These are phyloP conservation scores for Kockovaella imperatae DNA, from an alignment of 768 basidiomycete genomes.

Conservation along the genomic window DNA sequence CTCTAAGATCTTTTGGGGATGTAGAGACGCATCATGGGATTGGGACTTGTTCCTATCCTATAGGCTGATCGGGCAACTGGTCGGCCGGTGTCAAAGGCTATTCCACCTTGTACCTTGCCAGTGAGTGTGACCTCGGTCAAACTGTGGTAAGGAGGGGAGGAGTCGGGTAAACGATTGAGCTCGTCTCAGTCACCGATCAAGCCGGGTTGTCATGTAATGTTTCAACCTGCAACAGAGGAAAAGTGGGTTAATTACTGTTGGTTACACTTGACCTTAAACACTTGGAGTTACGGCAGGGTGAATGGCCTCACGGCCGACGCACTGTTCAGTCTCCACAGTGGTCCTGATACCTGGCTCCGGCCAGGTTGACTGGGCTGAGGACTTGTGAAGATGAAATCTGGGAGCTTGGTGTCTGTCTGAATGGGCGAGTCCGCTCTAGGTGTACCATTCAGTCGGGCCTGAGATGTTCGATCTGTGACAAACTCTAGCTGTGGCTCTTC, in stretches of 20 bases:
- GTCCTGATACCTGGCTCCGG: constrained; percentile 42
- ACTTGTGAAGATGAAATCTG: constrained; percentile 51
- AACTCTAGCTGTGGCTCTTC: constrained; percentile 7
- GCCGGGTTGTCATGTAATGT: neutral
- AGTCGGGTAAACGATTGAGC: neutral
- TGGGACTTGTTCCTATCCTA: neutral
- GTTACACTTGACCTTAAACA: constrained; percentile 45
- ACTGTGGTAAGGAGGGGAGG: neutral
- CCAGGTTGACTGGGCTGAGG: constrained; percentile 45
- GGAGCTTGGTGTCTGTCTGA: constrained; percentile 41
- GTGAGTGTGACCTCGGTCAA: constrained; percentile 6
- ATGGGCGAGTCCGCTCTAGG: constrained; percentile 18
- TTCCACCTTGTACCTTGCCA: constrained; percentile 1
- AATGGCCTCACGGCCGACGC: constrained; percentile 21
- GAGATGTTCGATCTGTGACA: constrained; percentile 13
- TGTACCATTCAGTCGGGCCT: constrained; percentile 19
- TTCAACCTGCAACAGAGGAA: constrained; percentile 18
- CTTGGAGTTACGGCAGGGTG: constrained; percentile 44
- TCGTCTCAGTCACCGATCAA: too few species aligned
- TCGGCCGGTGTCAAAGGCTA: neutral
- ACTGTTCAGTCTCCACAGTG: constrained; percentile 44
- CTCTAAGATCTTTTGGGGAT: too few species aligned
- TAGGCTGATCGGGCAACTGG: too few species aligned
- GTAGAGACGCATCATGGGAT: neutral
- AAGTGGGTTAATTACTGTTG: constrained; percentile 47